Conservation (phyloP, 1,139 yeast species). For the Hansenula lynferdii region DNA sequence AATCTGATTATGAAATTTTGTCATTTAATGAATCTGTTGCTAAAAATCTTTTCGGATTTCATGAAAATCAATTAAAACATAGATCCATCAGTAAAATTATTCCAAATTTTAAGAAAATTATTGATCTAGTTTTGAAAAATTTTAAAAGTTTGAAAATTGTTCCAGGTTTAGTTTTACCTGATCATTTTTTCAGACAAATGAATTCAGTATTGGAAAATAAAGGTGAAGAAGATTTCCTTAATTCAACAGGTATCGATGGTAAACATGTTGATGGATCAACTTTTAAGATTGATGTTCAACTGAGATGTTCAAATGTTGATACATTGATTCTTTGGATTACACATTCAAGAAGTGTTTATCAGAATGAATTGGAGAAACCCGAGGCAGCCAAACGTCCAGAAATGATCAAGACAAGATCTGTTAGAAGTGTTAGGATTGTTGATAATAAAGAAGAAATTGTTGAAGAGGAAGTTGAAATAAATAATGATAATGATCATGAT, state of each 20-base stretch:
- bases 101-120: slow-evolving; percentile 58
- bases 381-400: background rate
- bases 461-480: slow-evolving; percentile 1
- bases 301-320: slow-evolving; percentile 61
- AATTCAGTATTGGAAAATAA: slow-evolving; percentile 29
- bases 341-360: slow-evolving; percentile 51
- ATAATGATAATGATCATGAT: background rate
- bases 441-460: slow-evolving; percentile 2
- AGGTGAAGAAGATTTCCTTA: slow-evolving; percentile 44
- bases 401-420: slow-evolving; percentile 2
- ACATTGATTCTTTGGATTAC: slow-evolving; percentile 82
- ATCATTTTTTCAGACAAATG: slow-evolving; percentile 75
- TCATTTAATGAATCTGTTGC: slow-evolving; percentile 79
- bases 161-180: slow-evolving; percentile 69
- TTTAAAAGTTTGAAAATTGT: slow-evolving; percentile 33
- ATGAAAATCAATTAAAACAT: slow-evolving; percentile 42
- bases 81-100: slow-evolving; percentile 51
- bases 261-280: slow-evolving; percentile 63
- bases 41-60: slow-evolving; percentile 70
- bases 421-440: slow-evolving; percentile 1
- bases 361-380: slow-evolving; percentile 7
- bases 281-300: slow-evolving; percentile 70
- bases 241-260: slow-evolving; percentile 64
- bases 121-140: slow-evolving; percentile 42
- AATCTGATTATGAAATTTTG: slow-evolving; percentile 35